Conservation (phyloP, 2,329 filamentous ascomycete species). For the Alternaria triticimaculans region DNA sequence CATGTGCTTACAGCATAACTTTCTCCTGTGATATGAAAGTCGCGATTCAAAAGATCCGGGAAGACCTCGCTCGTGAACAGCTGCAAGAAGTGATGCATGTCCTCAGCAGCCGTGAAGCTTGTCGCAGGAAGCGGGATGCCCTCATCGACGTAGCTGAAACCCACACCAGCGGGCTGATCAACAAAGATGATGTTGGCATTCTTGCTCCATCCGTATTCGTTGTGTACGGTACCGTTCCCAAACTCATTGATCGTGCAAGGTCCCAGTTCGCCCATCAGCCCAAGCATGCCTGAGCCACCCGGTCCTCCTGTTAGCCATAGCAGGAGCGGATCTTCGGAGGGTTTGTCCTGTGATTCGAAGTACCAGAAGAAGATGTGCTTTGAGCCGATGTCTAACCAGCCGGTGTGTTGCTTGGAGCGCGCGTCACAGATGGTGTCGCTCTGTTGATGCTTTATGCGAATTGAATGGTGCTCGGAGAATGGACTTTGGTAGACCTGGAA, state of each 20-base stretch:
- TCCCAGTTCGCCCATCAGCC: conserved; percentile 47
- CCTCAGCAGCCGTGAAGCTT: conserved; percentile 54
- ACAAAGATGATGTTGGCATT: conserved; percentile 48
- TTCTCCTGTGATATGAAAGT: conserved; percentile 59
- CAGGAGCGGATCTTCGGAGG: conserved; percentile 46
- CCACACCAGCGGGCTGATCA: conserved; percentile 49
- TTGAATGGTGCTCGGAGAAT: conserved; percentile 41
- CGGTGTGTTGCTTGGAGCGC: conserved; percentile 44
- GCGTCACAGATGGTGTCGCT: conserved; percentile 43
- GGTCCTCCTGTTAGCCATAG: conserved; percentile 54
- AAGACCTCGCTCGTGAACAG: conserved; percentile 57
- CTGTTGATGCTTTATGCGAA: conserved; percentile 45
- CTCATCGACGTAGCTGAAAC: conserved; percentile 50
- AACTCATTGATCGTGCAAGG: conserved; percentile 49
- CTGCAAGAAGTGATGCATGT: conserved; percentile 59
- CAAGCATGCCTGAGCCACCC: conserved; percentile 47
- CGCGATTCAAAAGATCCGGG: conserved; percentile 46
- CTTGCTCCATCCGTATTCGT: conserved; percentile 50
- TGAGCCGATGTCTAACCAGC: conserved; percentile 46
- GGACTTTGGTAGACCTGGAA: conserved; percentile 43
- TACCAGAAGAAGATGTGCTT: conserved; percentile 58
- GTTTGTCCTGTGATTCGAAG: conserved; percentile 50
- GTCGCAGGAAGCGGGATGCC: conserved; percentile 43
- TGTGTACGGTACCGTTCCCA: conserved; percentile 48
- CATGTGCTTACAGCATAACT: conserved; percentile 53